These are phyloP conservation scores for Alternaria infectoria DNA, from an alignment of 2,329 filamentous ascomycete genomes.

Conservation along the genomic window DNA sequence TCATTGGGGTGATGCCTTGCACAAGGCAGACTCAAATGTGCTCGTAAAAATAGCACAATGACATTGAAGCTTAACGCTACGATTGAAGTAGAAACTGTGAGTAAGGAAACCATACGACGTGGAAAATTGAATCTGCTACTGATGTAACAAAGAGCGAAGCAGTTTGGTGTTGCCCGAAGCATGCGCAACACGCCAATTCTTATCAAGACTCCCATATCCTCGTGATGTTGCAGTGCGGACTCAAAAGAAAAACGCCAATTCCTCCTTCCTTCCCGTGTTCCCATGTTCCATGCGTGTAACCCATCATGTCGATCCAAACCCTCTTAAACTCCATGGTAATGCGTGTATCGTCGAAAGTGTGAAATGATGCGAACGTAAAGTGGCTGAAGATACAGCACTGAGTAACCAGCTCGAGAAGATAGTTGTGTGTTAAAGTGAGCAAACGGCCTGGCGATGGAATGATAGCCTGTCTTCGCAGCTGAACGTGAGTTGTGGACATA, in stretches of 20 bases:
- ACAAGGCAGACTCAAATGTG: slow-evolving; percentile 24
- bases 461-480: not conserved
- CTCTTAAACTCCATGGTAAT: slow-evolving; percentile 37
- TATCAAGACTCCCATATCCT: slow-evolving; percentile 6
- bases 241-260: not conserved
- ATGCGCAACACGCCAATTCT: not conserved
- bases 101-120: not conserved
- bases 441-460: not conserved
- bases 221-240: slow-evolving; percentile 32
- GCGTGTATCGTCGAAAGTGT: slow-evolving; percentile 17
- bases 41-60: slow-evolving; percentile 16
- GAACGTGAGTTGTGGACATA: not conserved
- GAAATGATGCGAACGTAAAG: slow-evolving; percentile 10
- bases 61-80: slow-evolving; percentile 7
- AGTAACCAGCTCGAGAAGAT: slow-evolving; percentile 35
- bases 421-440: slow-evolving; percentile 2
- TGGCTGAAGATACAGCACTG: slow-evolving; percentile 18
- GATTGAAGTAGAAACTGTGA: not conserved
- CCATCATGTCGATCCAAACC: slow-evolving; percentile 7
- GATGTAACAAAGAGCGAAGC: slow-evolving; percentile 24
- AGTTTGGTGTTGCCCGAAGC: not conserved
- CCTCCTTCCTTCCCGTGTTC: not conserved
- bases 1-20: slow-evolving; percentile 4
- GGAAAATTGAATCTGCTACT: slow-evolving; percentile 4
- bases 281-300: slow-evolving; percentile 17